Evolutionary conservation across 495 filamentous ascomycete species (phyloP), one percentile per base, ranked within the genome.

Genomic region (Talaromyces adpressus): DNA sequence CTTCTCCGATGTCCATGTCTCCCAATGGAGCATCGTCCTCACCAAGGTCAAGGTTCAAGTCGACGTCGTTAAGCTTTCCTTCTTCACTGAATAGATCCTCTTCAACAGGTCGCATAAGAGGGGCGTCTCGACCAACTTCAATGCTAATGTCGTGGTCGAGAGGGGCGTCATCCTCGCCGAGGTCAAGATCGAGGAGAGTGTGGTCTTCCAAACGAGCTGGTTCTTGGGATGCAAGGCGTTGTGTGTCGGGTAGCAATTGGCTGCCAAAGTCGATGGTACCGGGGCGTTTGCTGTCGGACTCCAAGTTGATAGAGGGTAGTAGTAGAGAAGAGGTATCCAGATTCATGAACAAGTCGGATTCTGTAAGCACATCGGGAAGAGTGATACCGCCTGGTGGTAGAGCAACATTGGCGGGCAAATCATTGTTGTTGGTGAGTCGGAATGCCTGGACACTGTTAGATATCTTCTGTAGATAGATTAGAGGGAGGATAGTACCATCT

Each of bases 281-380:
- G 0, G 87, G 85, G 59, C 82, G 86, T 70, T 79, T 86, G 62
- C 51, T 63, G 63, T 83, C 85, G 29, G 79, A 78, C 59, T 83
- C 82, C 63, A 87, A 74, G 45, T 78, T 78, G 57, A 86, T 77
- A 8, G 86, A 81, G 18, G 88, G 86, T 18, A 91, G 75, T 0
- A 93, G 81, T 65, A 91, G 85, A 45, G 89, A 89, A 45, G 89
- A 89, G 6, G 89, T 84, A 71, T 91, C 90, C 47, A 91, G 84
- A 54, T 80, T 82, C 58, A 90, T 83, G 62, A 96, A 86, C 66
- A 96, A 83, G 68, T 97, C 93, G 30, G 91, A 85, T 66, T 95
- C 91, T 20, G 93, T 96, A 61, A 97, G 84, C 41, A 88, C 86
- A 80, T 97, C 93, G 8, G 91, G 91, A 52, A 97, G 82, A 69